phyloP scores from a whole-genome alignment of 805 yeast species.

The Maudiozyma bulderi region DNA sequence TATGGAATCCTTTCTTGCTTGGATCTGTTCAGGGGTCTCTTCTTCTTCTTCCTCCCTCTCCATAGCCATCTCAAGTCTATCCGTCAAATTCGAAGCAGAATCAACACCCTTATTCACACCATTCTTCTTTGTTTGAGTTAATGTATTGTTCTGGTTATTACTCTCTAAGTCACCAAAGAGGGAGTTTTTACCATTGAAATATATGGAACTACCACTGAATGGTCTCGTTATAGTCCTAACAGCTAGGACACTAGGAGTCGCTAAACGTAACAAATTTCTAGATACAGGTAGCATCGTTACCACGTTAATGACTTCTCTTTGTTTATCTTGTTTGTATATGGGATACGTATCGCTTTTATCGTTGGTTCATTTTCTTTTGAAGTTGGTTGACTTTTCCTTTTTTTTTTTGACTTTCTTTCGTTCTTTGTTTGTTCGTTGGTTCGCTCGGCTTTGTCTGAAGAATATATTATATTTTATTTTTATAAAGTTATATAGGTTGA shows the following conservation, averaged over 20 bases:
- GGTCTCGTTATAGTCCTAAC: background rate
- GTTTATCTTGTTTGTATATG: background rate
- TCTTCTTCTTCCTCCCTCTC: constrained; percentile 12
- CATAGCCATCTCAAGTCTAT: constrained; percentile 4
- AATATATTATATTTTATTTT: too few species aligned
- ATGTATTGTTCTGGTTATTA: background rate
- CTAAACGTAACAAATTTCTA: background rate
- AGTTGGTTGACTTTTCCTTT: background rate
- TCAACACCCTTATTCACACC: background rate
- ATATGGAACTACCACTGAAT: background rate
- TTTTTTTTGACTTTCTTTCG: background rate
- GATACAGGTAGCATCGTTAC: background rate
- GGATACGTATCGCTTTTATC: too few species aligned
- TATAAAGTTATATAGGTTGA: background rate
- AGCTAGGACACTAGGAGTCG: background rate
- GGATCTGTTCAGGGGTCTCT: constrained; percentile 14
- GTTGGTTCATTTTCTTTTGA: background rate
- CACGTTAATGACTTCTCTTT: background rate
- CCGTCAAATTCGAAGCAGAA: constrained; percentile 1
- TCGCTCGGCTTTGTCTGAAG: background rate
- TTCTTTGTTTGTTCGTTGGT: background rate
- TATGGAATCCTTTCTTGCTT: constrained; percentile 18
- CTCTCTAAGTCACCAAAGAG: constrained; percentile 2
- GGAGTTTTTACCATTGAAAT: background rate
- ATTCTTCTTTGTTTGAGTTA: background rate